Base-by-base conservation (phyloP, 192 early-diverging fungal species). In the Coemansia sp. region DNA sequence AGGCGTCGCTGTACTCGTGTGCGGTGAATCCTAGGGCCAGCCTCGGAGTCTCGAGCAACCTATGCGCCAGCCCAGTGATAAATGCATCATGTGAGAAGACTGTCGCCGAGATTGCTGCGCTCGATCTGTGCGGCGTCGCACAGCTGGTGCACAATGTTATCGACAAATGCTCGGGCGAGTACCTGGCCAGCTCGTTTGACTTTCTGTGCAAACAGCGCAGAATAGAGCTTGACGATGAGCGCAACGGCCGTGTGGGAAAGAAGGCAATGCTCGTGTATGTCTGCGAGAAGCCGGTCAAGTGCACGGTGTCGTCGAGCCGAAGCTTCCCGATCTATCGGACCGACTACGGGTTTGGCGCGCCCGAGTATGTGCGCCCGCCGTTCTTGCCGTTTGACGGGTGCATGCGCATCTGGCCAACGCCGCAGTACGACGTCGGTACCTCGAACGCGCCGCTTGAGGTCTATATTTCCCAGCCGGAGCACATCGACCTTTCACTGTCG, bases 361-460 rank as follows among this genome's bases (percentile, higher is more conserved):
- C 76, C 14, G 65, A 48, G 22, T 71, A 72, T 43, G 69, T 79
- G 25, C 69, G 76, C 2, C 69, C 76, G 42, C 76, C 76, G 11
- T 79, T 62, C 32, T 47, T 79, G 23, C 76, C 76, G 0, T 79
- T 62, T 14, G 76, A 79, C 25, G 76, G 76, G 3, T 79, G 76
- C 43, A n/a, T 71, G 69, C 69, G 76, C 27, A 56, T 79, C 32
- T 79, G 76, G 76, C 76, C 76, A 0, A 71, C 69, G 0, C 76
- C 76, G 8, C 33, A 49, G 33, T 51, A 46, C 25, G 35, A 44
- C 3, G 2, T 9, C 4, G 60, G 60, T 10, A 22, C 45, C 0
- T 45, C 12, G 4, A 61, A 55, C 2, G 70, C 69, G 10, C 47
- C 62, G 6, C 52, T 79, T 6, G 69, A 79, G 29, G 52, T 79